These are phyloP conservation scores for Kwoniella newhampshirensis DNA, from an alignment of 768 basidiomycete genomes.

Conservation along the genomic window DNA sequence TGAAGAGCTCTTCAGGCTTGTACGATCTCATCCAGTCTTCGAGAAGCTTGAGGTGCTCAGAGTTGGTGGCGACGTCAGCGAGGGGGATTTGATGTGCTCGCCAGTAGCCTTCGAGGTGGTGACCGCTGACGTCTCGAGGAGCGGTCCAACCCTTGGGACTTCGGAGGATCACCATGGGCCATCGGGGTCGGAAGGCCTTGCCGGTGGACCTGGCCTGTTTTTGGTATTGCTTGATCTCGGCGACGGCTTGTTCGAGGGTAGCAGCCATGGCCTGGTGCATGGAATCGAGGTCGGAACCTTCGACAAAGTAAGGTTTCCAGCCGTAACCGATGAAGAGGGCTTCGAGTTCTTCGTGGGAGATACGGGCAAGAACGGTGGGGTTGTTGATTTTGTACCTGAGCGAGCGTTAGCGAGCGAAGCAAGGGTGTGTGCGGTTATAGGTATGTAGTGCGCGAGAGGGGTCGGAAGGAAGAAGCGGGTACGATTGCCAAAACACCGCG, in stretches of 20 bases:
- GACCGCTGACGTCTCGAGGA: constrained; percentile 65
- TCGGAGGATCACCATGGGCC: constrained; percentile 50
- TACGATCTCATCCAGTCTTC: constrained; percentile 75
- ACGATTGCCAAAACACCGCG: background rate
- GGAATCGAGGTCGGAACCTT: constrained; percentile 42
- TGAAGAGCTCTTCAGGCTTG: constrained; percentile 66
- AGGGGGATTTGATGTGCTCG: constrained; percentile 85
- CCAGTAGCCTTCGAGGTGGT: constrained; percentile 77
- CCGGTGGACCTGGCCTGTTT: constrained; percentile 41
- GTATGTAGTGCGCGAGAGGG: too few species aligned
- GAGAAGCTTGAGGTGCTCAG: constrained; percentile 64
- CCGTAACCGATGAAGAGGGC: constrained; percentile 46
- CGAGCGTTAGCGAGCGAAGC: background rate
- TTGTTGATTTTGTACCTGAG: constrained; percentile 48
- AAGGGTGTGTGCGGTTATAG: background rate
- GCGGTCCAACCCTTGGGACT: constrained; percentile 62
- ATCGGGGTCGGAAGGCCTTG: constrained; percentile 49
- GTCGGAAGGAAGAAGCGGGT: too few species aligned
- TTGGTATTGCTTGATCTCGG: constrained; percentile 42
- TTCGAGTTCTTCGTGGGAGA: constrained; percentile 46
- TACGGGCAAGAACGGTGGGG: constrained; percentile 48
- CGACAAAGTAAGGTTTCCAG: constrained; percentile 49
- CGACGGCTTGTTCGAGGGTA: constrained; percentile 39
- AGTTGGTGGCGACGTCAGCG: constrained; percentile 67
- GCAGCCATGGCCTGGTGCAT: constrained; percentile 51